phyloP scores from a whole-genome alignment of 2,329 filamentous ascomycete species.

The Fusarium sp. region DNA sequence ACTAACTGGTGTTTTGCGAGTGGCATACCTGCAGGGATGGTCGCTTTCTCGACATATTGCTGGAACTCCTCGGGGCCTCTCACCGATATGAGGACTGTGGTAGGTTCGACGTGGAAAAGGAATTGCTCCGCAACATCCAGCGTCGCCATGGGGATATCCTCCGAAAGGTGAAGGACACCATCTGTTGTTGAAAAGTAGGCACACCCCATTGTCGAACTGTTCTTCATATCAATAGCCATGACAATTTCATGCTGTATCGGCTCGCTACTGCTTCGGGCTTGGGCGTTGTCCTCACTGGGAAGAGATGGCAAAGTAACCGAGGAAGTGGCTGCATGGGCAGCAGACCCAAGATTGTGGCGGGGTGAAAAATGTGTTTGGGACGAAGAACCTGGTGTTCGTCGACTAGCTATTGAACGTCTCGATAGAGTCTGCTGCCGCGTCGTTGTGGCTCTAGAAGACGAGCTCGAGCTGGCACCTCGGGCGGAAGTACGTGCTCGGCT shows the following conservation, averaged over 20 bases:
- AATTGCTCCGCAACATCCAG: conserved; percentile 75
- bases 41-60: conserved; percentile 43
- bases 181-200: conserved; percentile 82
- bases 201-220: conserved; percentile 81
- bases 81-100: conserved; percentile 64
- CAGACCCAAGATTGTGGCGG: background rate
- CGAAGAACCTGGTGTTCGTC: background rate
- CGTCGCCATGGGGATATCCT: conserved; percentile 79
- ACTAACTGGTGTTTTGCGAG: background rate
- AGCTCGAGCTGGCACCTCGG: conserved; percentile 4
- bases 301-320: background rate
- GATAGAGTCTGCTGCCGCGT: background rate
- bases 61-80: conserved; percentile 57
- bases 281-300: background rate
- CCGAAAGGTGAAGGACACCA: conserved; percentile 78
- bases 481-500: background rate
- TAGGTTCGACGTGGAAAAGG: conserved; percentile 66
- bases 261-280: conserved; percentile 17
- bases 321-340: background rate
- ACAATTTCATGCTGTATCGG: conserved; percentile 67
- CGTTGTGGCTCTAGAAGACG: conserved; percentile 16
- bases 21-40: conserved; percentile 23
- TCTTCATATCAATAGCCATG: conserved; percentile 82
- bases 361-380: background rate
- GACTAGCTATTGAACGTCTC: background rate